Evolutionary conservation across 2,329 filamentous ascomycete species (phyloP), one percentile per base, ranked within the genome.

Genomic region (Sarocladiaceae sp.): DNA sequence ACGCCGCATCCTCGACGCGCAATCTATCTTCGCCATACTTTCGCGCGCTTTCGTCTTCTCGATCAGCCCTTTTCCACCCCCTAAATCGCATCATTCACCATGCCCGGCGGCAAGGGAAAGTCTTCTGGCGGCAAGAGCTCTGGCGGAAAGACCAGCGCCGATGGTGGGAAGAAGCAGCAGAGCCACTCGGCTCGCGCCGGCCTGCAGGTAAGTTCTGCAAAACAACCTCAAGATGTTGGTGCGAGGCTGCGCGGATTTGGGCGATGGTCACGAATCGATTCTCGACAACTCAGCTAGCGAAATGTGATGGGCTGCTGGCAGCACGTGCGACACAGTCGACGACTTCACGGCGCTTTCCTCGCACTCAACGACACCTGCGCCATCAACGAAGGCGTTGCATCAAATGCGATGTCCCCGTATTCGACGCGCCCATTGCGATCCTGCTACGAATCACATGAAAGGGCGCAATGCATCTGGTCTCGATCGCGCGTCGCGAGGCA

Each of bases 121-220:
- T 88, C 83, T 52, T 80, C 84, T 56, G 89, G 90, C 59, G 90
- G 90, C 63, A 95, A 94, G 82, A 90, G 72, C 64, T 76, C 85
- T 47, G 87, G 87, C 58, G 86, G 87, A 57, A 93, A 93, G 76
- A 76, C 73, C 41, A 71, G 72, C 49, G 70, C 61, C 58, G 45
- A 24, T 21, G 83, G 82, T 54, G 78, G 76, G 45, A 87, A 86
- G 73, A 95, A 95, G 75, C 84, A 87, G 62, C 87, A 94, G 72
- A 95, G 93, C 72, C 90, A 95, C 75, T 95, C 89, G 58, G 88
- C 88, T 62, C 90, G 93, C 68, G 90, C 90, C 65, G 90, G 90
- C 64, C 79, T 96, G 56, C 90, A 96, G 85, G 90, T 96, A 76
- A 77, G 87, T 37, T 46, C 47, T 21, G 18, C 24, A 37, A 15